These are phyloP conservation scores for Theileria orientalis DNA, from an alignment of 169 alveolate genomes.

Conservation along the genomic window DNA sequence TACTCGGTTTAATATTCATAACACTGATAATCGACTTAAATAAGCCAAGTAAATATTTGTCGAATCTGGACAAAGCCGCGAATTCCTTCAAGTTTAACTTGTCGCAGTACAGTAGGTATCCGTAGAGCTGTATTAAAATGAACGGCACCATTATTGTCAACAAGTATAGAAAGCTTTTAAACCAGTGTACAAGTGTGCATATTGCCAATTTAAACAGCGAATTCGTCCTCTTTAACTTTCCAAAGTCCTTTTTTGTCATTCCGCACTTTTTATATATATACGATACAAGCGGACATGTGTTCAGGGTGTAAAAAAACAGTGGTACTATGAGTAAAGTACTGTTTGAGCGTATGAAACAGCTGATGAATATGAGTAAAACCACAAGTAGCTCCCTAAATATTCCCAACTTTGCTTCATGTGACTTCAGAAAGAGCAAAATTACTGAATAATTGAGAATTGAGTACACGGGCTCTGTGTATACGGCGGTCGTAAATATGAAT, in stretches of 20 bases:
- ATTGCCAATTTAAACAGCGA: neutral
- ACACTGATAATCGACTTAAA: too few relatives aligned
- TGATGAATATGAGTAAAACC: slow-evolving; percentile 27
- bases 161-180: slow-evolving; percentile 66
- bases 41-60: too few relatives aligned
- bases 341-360: slow-evolving; percentile 63
- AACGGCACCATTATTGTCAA: slow-evolving; percentile 61
- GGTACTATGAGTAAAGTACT: slow-evolving; percentile 71
- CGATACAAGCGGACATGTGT: slow-evolving; percentile 44
- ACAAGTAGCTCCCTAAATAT: slow-evolving; percentile 5
- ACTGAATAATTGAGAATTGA: slow-evolving; percentile 25
- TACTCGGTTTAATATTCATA: too few relatives aligned
- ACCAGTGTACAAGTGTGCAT: slow-evolving; percentile 53
- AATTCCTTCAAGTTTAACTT: too few relatives aligned
- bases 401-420: neutral
- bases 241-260: neutral
- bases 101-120: slow-evolving; percentile 64
- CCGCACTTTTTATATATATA: too few relatives aligned
- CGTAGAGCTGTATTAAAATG: slow-evolving; percentile 60
- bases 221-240: neutral
- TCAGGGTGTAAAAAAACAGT: slow-evolving; percentile 61
- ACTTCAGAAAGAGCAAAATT: slow-evolving; percentile 3
- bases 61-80: too few relatives aligned
- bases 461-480: slow-evolving; percentile 53
- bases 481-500: slow-evolving; percentile 31